Conservation (phyloP, 2,329 filamentous ascomycete genomes). For the Daldinia sp. region DNA sequence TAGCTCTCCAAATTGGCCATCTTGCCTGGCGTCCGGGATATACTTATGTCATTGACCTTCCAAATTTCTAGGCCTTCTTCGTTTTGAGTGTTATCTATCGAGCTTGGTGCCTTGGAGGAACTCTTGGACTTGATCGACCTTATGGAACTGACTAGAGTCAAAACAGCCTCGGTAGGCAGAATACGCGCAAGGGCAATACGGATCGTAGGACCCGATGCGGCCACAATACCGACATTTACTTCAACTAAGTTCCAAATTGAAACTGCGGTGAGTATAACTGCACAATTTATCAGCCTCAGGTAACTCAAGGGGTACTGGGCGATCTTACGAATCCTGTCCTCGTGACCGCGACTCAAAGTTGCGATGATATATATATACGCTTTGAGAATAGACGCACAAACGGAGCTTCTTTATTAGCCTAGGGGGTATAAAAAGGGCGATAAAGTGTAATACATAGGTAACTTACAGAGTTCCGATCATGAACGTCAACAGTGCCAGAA, state of each 20-base stretch:
- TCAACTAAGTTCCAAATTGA: conserved; percentile 17
- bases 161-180: neutral
- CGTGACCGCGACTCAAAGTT: neutral
- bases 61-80: neutral
- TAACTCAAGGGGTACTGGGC: neutral
- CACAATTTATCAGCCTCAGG: neutral
- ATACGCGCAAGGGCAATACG: neutral
- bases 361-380: neutral
- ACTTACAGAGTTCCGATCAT: conserved; percentile 9
- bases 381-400: neutral
- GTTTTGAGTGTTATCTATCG: neutral
- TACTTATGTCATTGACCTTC: neutral
- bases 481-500: neutral
- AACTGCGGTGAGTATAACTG: neutral
- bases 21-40: neutral
- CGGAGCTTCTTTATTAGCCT: neutral
- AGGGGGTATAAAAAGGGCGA: no score
- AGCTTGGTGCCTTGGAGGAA: neutral
- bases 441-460: no score
- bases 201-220: neutral
- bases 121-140: neutral
- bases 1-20: neutral
- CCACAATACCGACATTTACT: conserved; percentile 17
- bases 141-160: neutral
- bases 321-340: neutral